These are phyloP conservation scores for Taphrina populina DNA, from an alignment of 1,139 yeast species.

Conservation along the genomic window DNA sequence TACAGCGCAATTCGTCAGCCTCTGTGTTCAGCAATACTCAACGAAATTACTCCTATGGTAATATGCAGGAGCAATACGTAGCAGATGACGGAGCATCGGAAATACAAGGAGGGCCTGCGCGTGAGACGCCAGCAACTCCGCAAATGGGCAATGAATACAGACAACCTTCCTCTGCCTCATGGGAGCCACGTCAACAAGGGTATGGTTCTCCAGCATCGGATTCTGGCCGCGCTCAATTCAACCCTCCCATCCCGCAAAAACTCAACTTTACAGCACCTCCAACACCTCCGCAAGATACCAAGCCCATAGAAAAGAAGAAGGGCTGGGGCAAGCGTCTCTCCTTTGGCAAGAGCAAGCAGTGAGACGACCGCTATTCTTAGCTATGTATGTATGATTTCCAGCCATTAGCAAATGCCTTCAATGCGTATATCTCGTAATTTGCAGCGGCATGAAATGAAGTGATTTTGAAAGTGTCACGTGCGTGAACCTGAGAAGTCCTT, in stretches of 20 bases:
- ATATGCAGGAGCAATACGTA: slow-evolving; percentile 21
- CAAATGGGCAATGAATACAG: not conserved
- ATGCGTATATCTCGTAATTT: too few species aligned
- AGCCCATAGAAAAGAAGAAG: slow-evolving; percentile 22
- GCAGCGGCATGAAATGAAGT: too few species aligned
- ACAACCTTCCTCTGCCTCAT: slow-evolving; percentile 9
- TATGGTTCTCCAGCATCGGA: slow-evolving; percentile 32
- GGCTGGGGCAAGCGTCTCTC: slow-evolving; percentile 24
- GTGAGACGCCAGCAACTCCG: slow-evolving; percentile 1
- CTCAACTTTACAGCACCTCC: slow-evolving; percentile 21
- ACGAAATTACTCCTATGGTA: slow-evolving; percentile 9
- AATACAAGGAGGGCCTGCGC: slow-evolving; percentile 10
- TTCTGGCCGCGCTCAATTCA: slow-evolving; percentile 18
- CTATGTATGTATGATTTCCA: too few species aligned
- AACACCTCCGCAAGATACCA: slow-evolving; percentile 28
- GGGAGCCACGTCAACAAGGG: slow-evolving; percentile 9
- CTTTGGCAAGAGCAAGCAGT: slow-evolving; percentile 30
- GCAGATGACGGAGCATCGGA: slow-evolving; percentile 18
- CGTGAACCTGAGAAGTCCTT: too few species aligned
- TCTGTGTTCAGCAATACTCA: slow-evolving; percentile 10
- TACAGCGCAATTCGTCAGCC: slow-evolving; percentile 11
- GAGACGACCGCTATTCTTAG: not conserved
- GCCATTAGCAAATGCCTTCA: too few species aligned
- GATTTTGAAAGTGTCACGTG: too few species aligned
- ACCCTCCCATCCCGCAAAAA: slow-evolving; percentile 18